Base-by-base conservation (phyloP, 331 rosid genomes). In the Quercus tomentella region DNA sequence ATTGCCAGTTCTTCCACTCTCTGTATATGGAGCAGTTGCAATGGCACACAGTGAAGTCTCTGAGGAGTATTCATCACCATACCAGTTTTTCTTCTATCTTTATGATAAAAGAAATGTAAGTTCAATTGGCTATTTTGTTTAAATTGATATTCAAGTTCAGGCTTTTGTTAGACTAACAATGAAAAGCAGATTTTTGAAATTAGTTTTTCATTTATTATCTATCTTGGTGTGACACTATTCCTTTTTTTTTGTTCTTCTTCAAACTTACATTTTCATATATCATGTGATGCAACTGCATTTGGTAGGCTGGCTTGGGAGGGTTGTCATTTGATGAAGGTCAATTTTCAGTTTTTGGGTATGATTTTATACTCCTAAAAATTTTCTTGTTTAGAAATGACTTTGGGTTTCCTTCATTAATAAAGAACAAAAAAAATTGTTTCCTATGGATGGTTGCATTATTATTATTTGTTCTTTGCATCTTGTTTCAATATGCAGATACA, bases 231-330 rank as follows among this genome's bases (percentile, higher is more conserved):
- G 80, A 75, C 31, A 11, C 37, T 41, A 18, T 31, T 49, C 4
- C 68, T 62, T 62, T 3, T 79, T 41, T 72, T 17, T 26, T 30
- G 12, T 41, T 41, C 12, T 21, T 51, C 31, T 60, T 54, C 51
- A 12, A 68, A 57, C 72, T 65, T 5, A 26, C 60, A 45, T 76
- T 56, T 56, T 82, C 30, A 45, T 41, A 17, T 70, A 16, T 33
- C 33, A 9, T 56, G 41, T 63, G 16, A 72, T 30, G 15, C 26
- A 35, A 15, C 25, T 78, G 12, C 41, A 3, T 69, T 25, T 60
- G 82, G 37, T 83, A 95, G 97, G 89, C 98, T 61, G 98, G 98
- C 84, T 88, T 95, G 89, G 98, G 98, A 84, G 98, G 98, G 72
- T 84, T 95, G 79, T 95, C 97, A 20, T 95, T 95, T 76, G 98